Evolutionary conservation across 305 asterid genomes (phyloP).

Genomic region (Plantago lanceolata): DNA sequence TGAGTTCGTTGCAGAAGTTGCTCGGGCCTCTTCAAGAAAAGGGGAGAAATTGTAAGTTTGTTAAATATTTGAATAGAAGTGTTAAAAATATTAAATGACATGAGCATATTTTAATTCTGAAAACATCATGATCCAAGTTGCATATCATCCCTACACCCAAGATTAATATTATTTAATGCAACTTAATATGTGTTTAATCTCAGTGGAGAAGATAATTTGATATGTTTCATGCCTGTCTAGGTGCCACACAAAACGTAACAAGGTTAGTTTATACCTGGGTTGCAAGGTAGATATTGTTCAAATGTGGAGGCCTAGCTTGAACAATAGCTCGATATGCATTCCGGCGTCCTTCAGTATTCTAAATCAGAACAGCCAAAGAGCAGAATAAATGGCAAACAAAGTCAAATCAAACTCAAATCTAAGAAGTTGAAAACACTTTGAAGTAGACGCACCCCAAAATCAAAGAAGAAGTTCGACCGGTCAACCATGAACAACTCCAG

Average conservation of each 20-base stretch:
- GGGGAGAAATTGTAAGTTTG: conserved; percentile 11
- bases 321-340: conserved; percentile 97
- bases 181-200: conserved; percentile 25
- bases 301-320: conserved; percentile 94
- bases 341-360: conserved; percentile 76
- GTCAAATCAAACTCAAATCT: conserved; percentile 15
- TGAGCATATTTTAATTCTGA: conserved; percentile 19
- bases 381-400: conserved; percentile 23
- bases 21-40: conserved; percentile 83
- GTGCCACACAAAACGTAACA: conserved; percentile 24
- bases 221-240: conserved; percentile 18
- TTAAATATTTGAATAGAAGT: neutral
- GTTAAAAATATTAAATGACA: neutral
- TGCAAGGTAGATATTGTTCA: conserved; percentile 92
- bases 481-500: conserved; percentile 96
- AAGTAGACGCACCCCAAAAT: conserved; percentile 75
- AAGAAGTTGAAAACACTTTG: conserved; percentile 23
- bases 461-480: conserved; percentile 93
- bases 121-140: conserved; percentile 17
- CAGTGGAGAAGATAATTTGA: conserved; percentile 15
- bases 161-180: conserved; percentile 16
- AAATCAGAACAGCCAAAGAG: conserved; percentile 26
- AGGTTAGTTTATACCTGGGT: conserved; percentile 68
- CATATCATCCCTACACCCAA: conserved; percentile 17
- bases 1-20: conserved; percentile 94